These are phyloP conservation scores for Epichloe festucae DNA, from an alignment of 2,329 filamentous ascomycete genomes.

Conservation along the genomic window DNA sequence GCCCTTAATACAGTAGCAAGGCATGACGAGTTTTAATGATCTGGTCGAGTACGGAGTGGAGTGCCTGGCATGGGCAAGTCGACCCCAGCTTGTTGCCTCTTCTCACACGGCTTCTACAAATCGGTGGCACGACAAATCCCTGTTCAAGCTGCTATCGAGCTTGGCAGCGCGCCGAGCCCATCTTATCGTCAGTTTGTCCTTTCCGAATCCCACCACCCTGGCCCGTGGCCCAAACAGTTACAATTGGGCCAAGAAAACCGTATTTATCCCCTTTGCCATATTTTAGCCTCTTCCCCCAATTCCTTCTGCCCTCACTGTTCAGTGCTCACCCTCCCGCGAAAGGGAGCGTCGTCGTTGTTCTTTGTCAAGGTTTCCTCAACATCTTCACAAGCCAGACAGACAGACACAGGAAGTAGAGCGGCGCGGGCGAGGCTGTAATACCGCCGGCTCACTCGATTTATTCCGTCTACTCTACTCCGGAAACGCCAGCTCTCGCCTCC, in stretches of 20 bases:
- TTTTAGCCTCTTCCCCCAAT: neutral
- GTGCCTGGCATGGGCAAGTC: neutral
- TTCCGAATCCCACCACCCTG: neutral
- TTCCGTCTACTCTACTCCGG: too few relatives aligned
- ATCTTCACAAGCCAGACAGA: neutral
- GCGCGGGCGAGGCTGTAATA: too few relatives aligned
- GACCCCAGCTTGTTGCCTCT: too few relatives aligned
- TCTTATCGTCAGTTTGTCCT: neutral
- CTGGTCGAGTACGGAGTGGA: neutral
- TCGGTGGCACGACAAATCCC: neutral
- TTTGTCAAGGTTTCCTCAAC: neutral
- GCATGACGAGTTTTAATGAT: neutral
- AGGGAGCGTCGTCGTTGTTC: neutral
- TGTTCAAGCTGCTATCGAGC: too few relatives aligned
- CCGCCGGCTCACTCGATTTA: too few relatives aligned
- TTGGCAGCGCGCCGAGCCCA: too few relatives aligned
- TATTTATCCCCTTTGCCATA: conserved; percentile 3
- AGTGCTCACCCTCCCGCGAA: neutral
- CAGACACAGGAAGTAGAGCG: neutral
- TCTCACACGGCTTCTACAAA: neutral
- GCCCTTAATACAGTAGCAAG: too few relatives aligned
- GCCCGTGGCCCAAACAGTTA: neutral
- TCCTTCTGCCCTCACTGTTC: neutral
- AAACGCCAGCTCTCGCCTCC: neutral
- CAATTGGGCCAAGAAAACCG: neutral